Percentiles rank a stretch among this genome's conserved stretches.
Evolutionary conservation across 1,284 basidiomycete genomes (phyloP).

Genomic region (Phellopilus nigrolimitatus): DNA sequence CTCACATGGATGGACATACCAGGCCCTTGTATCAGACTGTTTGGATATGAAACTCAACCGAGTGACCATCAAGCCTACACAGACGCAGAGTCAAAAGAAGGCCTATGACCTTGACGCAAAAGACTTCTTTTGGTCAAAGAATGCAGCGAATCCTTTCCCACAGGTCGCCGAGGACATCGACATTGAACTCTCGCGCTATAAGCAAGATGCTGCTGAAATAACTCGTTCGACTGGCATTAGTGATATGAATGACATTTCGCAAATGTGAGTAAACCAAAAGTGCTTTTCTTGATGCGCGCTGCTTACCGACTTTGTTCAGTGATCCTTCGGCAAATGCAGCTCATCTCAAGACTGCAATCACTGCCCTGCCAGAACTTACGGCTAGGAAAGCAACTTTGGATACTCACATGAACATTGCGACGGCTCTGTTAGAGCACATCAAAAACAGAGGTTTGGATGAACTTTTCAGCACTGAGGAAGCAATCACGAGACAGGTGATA

Average conservation of each 20-base stretch:
- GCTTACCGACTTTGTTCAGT: slow-evolving; percentile 47
- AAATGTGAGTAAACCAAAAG: slow-evolving; percentile 85
- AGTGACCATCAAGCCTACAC: slow-evolving; percentile 64
- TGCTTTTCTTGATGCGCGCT: too few relatives aligned
- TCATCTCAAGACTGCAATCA: slow-evolving; percentile 96
- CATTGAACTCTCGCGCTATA: slow-evolving; percentile 89
- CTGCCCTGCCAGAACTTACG: slow-evolving; percentile 95
- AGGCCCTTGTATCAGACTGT: slow-evolving; percentile 96
- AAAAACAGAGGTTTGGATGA: slow-evolving; percentile 95
- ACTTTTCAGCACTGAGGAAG: slow-evolving; percentile 94
- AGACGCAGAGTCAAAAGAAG: slow-evolving; percentile 65
- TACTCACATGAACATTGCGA: slow-evolving; percentile 99
- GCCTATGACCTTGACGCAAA: slow-evolving; percentile 97
- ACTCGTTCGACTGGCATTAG: slow-evolving; percentile 95
- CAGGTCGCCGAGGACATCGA: slow-evolving; percentile 99
- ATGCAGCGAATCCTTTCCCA: slow-evolving; percentile 94
- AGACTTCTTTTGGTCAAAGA: slow-evolving; percentile 99
- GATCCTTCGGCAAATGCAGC: slow-evolving; percentile 94
- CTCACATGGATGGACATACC: slow-evolving; percentile 99
- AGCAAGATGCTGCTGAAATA: slow-evolving; percentile 95
- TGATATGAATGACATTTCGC: slow-evolving; percentile 92
- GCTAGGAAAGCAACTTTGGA: slow-evolving; percentile 95
- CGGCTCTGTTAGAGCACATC: slow-evolving; percentile 92
- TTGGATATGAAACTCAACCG: slow-evolving; percentile 96
- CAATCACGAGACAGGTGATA: slow-evolving; percentile 74